These are phyloP conservation scores for Eutypa lata DNA, from an alignment of 2,329 filamentous ascomycete genomes.

Conservation along the genomic window DNA sequence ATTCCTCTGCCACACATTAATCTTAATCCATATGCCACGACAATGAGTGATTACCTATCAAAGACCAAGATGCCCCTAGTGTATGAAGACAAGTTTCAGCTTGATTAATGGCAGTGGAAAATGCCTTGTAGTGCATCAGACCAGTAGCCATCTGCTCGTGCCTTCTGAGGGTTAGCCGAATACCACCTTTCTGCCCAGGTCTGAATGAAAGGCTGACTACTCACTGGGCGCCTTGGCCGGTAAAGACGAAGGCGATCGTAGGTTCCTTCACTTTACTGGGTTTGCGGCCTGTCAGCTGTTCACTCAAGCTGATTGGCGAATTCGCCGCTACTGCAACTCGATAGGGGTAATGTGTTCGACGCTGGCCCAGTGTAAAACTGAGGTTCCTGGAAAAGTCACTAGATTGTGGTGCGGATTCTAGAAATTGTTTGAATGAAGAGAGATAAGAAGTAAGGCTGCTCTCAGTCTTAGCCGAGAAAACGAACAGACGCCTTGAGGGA, in stretches of 20 bases:
- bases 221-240: slow-evolving; percentile 33
- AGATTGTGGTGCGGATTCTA: slow-evolving; percentile 14
- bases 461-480: slow-evolving; percentile 15
- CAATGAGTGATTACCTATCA: slow-evolving; percentile 3
- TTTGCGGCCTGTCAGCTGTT: background rate
- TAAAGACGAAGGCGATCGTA: slow-evolving; percentile 26
- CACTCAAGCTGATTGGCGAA: slow-evolving; percentile 5
- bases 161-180: background rate
- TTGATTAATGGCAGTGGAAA: slow-evolving; percentile 11
- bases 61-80: slow-evolving; percentile 12
- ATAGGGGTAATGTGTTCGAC: slow-evolving; percentile 21
- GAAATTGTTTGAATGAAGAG: slow-evolving; percentile 18
- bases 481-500: slow-evolving; percentile 2
- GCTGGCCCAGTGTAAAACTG: slow-evolving; percentile 26
- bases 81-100: background rate
- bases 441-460: slow-evolving; percentile 16
- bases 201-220: background rate
- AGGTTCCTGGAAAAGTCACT: slow-evolving; percentile 14
- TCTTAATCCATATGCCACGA: too few relatives aligned
- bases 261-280: slow-evolving; percentile 5
- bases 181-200: too few relatives aligned
- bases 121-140: background rate
- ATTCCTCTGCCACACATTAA: slow-evolving; percentile 15
- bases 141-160: too few relatives aligned
- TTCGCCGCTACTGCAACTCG: slow-evolving; percentile 11